Evolutionary conservation across 2,329 filamentous ascomycete genomes (phyloP).

Genomic region (Hymenoscyphus occultus): DNA sequence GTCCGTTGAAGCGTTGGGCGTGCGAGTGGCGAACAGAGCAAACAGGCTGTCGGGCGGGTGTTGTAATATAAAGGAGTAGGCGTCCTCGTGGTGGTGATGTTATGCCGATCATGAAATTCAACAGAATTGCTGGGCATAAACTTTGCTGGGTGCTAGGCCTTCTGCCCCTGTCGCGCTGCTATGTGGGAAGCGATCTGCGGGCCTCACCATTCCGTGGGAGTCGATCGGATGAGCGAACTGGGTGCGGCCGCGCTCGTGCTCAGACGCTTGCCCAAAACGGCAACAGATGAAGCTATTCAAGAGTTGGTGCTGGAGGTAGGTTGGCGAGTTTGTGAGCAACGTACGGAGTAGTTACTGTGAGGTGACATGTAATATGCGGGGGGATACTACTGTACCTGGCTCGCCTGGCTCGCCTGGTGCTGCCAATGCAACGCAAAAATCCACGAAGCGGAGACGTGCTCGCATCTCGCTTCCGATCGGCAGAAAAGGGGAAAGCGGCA

Average conservation of each 20-base stretch:
- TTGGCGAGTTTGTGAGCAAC: neutral
- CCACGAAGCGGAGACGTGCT: neutral
- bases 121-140: constrained; percentile 22
- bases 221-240: neutral
- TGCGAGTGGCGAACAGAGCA: neutral
- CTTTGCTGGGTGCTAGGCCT: neutral
- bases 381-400: neutral
- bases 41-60: constrained; percentile 7
- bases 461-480: too few relatives aligned
- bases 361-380: constrained; percentile 1
- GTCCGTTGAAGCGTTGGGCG: constrained; percentile 21
- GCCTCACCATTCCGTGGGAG: constrained; percentile 8
- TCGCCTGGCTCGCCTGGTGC: neutral
- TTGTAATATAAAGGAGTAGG: neutral
- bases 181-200: constrained; percentile 20
- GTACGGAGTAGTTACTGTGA: neutral
- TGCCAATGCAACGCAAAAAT: neutral
- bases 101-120: constrained; percentile 5
- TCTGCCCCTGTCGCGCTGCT: constrained; percentile 13
- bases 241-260: neutral
- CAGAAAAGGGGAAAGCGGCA: neutral
- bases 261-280: neutral
- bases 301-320: neutral
- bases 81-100: constrained; percentile 17
- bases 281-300: constrained; percentile 1